Evolutionary conservation across 2,329 filamentous ascomycete species (phyloP).

Genomic region (Colletotrichum sidae): DNA sequence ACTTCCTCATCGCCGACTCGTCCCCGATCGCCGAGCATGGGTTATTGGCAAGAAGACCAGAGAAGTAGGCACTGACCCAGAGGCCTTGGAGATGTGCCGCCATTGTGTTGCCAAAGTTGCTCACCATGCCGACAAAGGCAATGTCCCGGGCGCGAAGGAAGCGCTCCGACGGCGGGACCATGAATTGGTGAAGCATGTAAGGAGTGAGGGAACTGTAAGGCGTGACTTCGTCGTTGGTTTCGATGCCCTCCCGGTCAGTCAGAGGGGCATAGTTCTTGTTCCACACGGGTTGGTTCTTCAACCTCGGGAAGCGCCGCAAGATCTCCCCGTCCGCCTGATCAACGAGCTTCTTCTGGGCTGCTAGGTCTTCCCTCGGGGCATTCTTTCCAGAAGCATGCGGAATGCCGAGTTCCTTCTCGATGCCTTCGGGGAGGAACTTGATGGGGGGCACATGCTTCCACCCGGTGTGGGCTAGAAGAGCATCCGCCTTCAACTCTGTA

Average conservation of each 20-base stretch:
- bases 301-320: constrained; percentile 62
- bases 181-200: constrained; percentile 59
- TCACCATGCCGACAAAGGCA: constrained; percentile 58
- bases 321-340: constrained; percentile 64
- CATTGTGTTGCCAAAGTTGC: constrained; percentile 56
- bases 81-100: constrained; percentile 64
- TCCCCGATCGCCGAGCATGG: constrained; percentile 25
- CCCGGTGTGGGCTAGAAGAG: constrained; percentile 67
- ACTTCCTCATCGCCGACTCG: constrained; percentile 46
- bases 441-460: constrained; percentile 67
- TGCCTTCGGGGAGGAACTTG: constrained; percentile 62
- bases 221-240: constrained; percentile 44
- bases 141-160: constrained; percentile 54
- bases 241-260: constrained; percentile 51
- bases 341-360: constrained; percentile 51
- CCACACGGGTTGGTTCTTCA: constrained; percentile 62
- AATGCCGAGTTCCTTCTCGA: constrained; percentile 60
- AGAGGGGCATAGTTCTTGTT: constrained; percentile 59
- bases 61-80: constrained; percentile 75
- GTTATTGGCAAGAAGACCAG: constrained; percentile 40
- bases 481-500: constrained; percentile 59
- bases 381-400: constrained; percentile 49
- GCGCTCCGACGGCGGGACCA: constrained; percentile 53
- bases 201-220: constrained; percentile 48
- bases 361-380: constrained; percentile 43